Conservation (phyloP, 2,329 filamentous ascomycete species). For the Grosmannia penicillata region DNA sequence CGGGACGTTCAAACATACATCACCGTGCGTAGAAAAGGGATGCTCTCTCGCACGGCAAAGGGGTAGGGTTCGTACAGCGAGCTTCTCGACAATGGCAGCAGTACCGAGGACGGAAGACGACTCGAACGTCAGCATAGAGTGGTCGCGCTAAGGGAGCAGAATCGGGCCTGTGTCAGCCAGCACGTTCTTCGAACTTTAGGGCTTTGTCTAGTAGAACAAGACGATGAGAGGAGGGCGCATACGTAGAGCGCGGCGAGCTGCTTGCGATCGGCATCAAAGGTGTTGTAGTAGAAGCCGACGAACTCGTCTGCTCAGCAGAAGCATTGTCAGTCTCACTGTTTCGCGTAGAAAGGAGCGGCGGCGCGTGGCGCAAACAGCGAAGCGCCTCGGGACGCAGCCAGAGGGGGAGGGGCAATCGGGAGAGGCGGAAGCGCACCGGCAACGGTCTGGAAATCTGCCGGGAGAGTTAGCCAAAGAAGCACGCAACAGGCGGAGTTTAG, state of each 20-base stretch:
- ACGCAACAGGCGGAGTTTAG: too few species aligned
- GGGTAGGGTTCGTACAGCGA: conserved; percentile 46
- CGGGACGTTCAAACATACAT: too few species aligned
- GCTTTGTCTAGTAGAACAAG: background rate
- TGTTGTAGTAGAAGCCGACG: conserved; percentile 78
- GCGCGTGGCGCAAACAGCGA: background rate
- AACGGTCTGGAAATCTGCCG: conserved; percentile 5
- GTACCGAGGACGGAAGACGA: conserved; percentile 49
- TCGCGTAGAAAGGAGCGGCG: background rate
- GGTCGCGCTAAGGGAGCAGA: conserved; percentile 42
- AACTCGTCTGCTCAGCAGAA: conserved; percentile 57
- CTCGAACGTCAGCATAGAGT: conserved; percentile 94
- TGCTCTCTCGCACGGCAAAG: too few species aligned
- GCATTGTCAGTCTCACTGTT: background rate
- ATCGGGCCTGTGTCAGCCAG: too few species aligned
- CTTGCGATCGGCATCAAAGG: conserved; percentile 62
- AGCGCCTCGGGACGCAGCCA: background rate
- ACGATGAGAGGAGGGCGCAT: conserved; percentile 1
- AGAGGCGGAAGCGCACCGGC: conserved; percentile 7
- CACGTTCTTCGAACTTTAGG: too few species aligned
- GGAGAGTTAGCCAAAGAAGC: background rate
- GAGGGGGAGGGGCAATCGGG: background rate
- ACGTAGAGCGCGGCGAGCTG: conserved; percentile 65
- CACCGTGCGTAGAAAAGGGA: too few species aligned
- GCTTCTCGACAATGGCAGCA: conserved; percentile 60